These are phyloP conservation scores for Candida mesenterica DNA, from an alignment of 1,139 yeast genomes.

Conservation along the genomic window DNA sequence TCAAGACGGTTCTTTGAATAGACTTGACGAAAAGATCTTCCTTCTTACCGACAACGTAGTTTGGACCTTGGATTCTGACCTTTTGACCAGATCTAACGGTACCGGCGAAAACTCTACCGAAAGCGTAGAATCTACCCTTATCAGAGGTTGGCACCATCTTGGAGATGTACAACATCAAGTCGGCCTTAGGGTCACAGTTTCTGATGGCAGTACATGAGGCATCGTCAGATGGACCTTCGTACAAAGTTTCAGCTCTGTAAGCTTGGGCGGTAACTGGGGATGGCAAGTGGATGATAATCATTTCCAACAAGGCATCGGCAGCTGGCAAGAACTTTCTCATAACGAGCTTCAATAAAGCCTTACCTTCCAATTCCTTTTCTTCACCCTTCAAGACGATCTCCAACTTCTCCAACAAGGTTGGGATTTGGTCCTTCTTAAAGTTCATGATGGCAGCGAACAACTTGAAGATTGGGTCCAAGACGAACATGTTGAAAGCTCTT, in stretches of 20 bases:
- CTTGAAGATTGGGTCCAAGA: constrained; percentile 98
- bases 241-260: constrained; percentile 98
- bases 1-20: constrained; percentile 97
- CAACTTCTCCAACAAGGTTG: constrained; percentile 85
- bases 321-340: constrained; percentile 99
- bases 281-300: constrained; percentile 98
- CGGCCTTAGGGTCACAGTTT: constrained; percentile 98
- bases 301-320: constrained; percentile 98
- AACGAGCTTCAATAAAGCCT: constrained; percentile 96
- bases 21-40: constrained; percentile 96
- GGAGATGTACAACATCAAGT: constrained; percentile 98
- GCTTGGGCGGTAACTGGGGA: constrained; percentile 99
- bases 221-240: constrained; percentile 99
- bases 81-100: constrained; percentile 98
- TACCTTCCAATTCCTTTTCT: constrained; percentile 97
- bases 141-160: constrained; percentile 99
- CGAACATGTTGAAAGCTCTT: constrained; percentile 99
- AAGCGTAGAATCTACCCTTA: constrained; percentile 99
- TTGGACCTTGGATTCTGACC: constrained; percentile 99
- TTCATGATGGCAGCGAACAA: constrained; percentile 57
- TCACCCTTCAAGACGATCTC: constrained; percentile 89
- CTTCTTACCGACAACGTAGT: constrained; percentile 98
- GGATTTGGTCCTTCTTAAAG: constrained; percentile 86
- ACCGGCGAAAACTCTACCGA: constrained; percentile 99
- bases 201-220: constrained; percentile 87